A percentile compares a stretch with the other conserved stretches of the same genome.
These are phyloP conservation scores for Fragilariopsis cylindrus DNA, from an alignment of 108 stramenopile genomes.

Conservation along the genomic window DNA sequence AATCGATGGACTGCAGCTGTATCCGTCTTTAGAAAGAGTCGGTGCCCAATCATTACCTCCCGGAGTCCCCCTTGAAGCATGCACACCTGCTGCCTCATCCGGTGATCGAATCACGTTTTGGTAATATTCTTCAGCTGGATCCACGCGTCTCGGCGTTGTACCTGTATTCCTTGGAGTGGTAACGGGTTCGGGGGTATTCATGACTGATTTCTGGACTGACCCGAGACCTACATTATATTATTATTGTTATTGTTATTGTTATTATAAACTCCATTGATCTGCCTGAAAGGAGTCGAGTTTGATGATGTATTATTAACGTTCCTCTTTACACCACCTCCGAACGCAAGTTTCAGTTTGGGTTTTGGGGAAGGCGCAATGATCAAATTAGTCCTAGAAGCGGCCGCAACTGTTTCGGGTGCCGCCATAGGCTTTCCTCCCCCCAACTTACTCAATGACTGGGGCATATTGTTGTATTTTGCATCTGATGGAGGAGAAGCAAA, in stretches of 20 bases:
- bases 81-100: not conserved
- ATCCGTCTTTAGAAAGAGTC: slow-evolving; percentile 78
- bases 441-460: slow-evolving; percentile 24
- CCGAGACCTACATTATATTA: slow-evolving; percentile 1
- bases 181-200: not conserved
- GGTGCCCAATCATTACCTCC: slow-evolving; percentile 42
- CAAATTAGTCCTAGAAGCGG: slow-evolving; percentile 29
- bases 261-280: not conserved
- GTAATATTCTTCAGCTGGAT: slow-evolving; percentile 63
- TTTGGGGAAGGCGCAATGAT: slow-evolving; percentile 32
- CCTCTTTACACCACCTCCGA: slow-evolving; percentile 15
- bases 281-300: not conserved
- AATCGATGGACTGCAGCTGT: slow-evolving; percentile 75
- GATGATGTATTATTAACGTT: not conserved
- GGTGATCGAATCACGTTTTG: slow-evolving; percentile 52
- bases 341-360: slow-evolving; percentile 31
- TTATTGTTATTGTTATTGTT: not conserved
- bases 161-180: not conserved
- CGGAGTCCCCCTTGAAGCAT: slow-evolving; percentile 8
- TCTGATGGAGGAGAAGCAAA: slow-evolving; percentile 50
- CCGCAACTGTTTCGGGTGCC: slow-evolving; percentile 35
- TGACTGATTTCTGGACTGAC: not conserved
- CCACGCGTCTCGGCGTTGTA: not conserved
- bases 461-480: not conserved
- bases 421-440: slow-evolving; percentile 39